A percentile compares a stretch with the other conserved stretches of the same genome.
Evolutionary conservation across 257 asterid genomes (phyloP).

Genomic region (Scutellaria galericulata): DNA sequence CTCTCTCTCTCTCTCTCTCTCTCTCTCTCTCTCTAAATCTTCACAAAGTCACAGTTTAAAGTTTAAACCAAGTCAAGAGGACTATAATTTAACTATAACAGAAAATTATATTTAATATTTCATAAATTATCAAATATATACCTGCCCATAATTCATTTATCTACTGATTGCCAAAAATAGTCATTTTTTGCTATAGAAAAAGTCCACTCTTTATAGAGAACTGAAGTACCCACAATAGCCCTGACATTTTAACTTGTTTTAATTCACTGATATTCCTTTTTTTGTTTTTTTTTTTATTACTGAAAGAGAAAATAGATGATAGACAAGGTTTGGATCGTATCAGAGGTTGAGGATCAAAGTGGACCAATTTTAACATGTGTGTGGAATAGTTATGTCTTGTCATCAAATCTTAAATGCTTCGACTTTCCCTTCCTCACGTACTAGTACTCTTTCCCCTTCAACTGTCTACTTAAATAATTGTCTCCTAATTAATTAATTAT

Average conservation of each 20-base stretch:
- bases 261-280: slow-evolving; percentile 27
- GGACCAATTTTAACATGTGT: slow-evolving; percentile 8
- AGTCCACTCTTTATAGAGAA: neutral
- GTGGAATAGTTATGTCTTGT: slow-evolving; percentile 10
- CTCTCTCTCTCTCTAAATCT: slow-evolving; percentile 11
- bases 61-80: slow-evolving; percentile 4
- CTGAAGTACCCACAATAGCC: slow-evolving; percentile 32
- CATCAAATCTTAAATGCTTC: slow-evolving; percentile 15
- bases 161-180: neutral
- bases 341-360: slow-evolving; percentile 11
- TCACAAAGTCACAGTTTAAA: neutral
- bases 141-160: neutral
- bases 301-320: slow-evolving; percentile 20
- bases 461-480: no score
- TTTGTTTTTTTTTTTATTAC: slow-evolving; percentile 38
- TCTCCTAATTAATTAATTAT: no score
- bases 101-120: neutral
- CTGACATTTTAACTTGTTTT: slow-evolving; percentile 28
- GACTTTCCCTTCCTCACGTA: neutral
- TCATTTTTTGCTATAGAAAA: neutral
- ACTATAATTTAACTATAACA: neutral
- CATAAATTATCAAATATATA: neutral
- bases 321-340: slow-evolving; percentile 4
- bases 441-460: neutral
- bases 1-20: slow-evolving; percentile 16